phyloP scores from a whole-genome alignment of 139 green algal genomes.

The Closterium sp. region DNA sequence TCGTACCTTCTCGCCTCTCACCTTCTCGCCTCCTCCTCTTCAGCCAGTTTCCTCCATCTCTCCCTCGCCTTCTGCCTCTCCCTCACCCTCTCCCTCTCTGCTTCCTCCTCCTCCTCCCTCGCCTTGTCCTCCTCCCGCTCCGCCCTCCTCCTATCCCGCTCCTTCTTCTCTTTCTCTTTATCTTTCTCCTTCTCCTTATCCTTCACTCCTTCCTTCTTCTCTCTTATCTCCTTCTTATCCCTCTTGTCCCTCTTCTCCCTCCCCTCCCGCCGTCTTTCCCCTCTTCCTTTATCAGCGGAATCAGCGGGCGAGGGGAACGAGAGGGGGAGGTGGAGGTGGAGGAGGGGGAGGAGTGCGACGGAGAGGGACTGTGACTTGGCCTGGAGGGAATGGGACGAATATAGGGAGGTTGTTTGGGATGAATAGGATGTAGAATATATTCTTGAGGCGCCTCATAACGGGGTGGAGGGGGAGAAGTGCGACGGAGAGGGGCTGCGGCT shows the following conservation, averaged over 20 bases:
- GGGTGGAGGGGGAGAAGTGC: too few species aligned
- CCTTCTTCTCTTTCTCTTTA: not conserved
- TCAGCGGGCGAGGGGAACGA: too few species aligned
- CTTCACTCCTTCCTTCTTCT: not conserved
- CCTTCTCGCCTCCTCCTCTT: not conserved
- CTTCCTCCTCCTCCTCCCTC: conserved; percentile 4
- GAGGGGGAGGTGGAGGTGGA: too few species aligned
- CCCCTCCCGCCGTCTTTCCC: not conserved
- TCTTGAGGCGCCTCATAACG: too few species aligned
- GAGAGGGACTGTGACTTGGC: not conserved
- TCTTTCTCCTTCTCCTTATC: conserved; percentile 8
- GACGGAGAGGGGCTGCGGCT: too few species aligned
- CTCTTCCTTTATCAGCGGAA: too few species aligned
- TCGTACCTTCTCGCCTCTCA: not conserved
- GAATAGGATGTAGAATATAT: too few species aligned
- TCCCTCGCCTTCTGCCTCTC: not conserved
- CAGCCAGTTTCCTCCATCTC: not conserved
- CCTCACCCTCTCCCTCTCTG: not conserved
- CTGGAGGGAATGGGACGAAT: not conserved
- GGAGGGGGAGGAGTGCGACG: not conserved
- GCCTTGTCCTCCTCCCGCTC: not conserved
- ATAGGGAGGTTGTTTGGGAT: not conserved
- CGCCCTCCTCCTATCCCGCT: not conserved
- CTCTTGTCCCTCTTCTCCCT: not conserved
- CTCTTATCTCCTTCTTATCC: not conserved